Percentiles rank a stretch among this genome's conserved stretches.
These are phyloP conservation scores for Papiliotrema nemorosa DNA, from an alignment of 1,284 basidiomycete genomes.

Conservation along the genomic window DNA sequence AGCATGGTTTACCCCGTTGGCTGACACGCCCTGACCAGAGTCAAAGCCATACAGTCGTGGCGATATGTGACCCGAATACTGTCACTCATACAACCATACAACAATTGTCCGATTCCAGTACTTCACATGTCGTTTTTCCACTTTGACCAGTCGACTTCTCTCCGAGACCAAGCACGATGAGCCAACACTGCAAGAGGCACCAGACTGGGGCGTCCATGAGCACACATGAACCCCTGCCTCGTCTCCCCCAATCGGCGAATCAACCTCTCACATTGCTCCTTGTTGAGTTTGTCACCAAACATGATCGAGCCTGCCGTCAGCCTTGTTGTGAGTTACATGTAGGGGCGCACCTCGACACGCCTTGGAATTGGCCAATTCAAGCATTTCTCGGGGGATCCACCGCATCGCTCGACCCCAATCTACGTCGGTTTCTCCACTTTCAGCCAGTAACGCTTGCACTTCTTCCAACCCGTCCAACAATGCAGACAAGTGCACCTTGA, in stretches of 20 bases:
- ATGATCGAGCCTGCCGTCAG: slow-evolving; percentile 74
- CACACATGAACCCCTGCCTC: slow-evolving; percentile 85
- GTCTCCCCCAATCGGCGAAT: slow-evolving; percentile 65
- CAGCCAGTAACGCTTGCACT: slow-evolving; percentile 29
- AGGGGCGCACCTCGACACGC: slow-evolving; percentile 79
- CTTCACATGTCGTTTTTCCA: slow-evolving; percentile 10
- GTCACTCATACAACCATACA: too few relatives aligned
- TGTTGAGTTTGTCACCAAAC: slow-evolving; percentile 80
- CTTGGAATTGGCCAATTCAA: slow-evolving; percentile 84
- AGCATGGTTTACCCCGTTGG: too few relatives aligned
- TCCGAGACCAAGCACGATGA: background rate
- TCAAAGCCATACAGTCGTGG: too few relatives aligned
- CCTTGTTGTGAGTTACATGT: too few relatives aligned
- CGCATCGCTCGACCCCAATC: slow-evolving; percentile 68
- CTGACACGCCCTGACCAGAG: too few relatives aligned
- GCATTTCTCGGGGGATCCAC: slow-evolving; percentile 70
- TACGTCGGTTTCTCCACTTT: slow-evolving; percentile 16
- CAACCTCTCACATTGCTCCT: slow-evolving; percentile 66
- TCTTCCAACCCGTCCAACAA: slow-evolving; percentile 28
- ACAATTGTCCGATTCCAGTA: too few relatives aligned
- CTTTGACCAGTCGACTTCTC: slow-evolving; percentile 22
- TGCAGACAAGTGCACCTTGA: slow-evolving; percentile 30
- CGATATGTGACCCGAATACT: too few relatives aligned
- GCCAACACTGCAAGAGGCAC: slow-evolving; percentile 43
- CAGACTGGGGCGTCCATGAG: slow-evolving; percentile 65